phyloP scores from a whole-genome alignment of 2,329 filamentous ascomycete genomes.

The Peltaster fructicola region DNA sequence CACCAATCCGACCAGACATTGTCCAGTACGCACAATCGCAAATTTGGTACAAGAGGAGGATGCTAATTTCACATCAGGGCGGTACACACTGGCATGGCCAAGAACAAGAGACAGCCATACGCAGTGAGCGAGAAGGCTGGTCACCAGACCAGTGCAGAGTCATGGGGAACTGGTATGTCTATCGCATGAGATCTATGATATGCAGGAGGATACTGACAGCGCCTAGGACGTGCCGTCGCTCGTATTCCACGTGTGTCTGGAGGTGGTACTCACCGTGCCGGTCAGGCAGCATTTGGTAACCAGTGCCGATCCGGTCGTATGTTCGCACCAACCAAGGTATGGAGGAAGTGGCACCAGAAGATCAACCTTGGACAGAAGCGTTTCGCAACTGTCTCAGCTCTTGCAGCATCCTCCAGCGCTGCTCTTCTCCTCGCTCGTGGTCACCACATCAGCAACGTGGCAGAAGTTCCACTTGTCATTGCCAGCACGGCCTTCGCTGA shows the following conservation, averaged over 20 bases:
- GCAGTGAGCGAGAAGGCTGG: conserved; percentile 99
- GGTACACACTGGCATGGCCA: conserved; percentile 96
- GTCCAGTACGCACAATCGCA: conserved; percentile 55
- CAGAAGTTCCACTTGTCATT: conserved; percentile 93
- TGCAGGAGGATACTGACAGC: conserved; percentile 9
- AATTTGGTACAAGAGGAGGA: conserved; percentile 5
- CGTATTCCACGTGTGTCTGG: conserved; percentile 99
- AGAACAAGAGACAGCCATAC: conserved; percentile 99
- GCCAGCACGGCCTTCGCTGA: conserved; percentile 76
- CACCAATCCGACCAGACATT: conserved; percentile 96
- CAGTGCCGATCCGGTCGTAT: conserved; percentile 99
- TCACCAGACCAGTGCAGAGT: conserved; percentile 99
- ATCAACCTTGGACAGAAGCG: conserved; percentile 97
- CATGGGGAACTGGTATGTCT: conserved; percentile 82
- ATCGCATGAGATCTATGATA: conserved; percentile 4
- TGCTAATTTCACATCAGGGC: conserved; percentile 28
- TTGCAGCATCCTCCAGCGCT: conserved; percentile 88
- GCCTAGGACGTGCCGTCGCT: conserved; percentile 83
- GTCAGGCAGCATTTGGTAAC: conserved; percentile 99
- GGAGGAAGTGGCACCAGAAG: conserved; percentile 99
- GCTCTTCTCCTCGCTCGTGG: conserved; percentile 92
- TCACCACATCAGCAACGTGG: conserved; percentile 80
- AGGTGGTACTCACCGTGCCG: conserved; percentile 99
- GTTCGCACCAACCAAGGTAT: conserved; percentile 99
- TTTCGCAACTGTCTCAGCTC: conserved; percentile 91